phyloP scores from a whole-genome alignment of 2,329 filamentous ascomycete genomes.

The Coniochaeta hoffmannii region DNA sequence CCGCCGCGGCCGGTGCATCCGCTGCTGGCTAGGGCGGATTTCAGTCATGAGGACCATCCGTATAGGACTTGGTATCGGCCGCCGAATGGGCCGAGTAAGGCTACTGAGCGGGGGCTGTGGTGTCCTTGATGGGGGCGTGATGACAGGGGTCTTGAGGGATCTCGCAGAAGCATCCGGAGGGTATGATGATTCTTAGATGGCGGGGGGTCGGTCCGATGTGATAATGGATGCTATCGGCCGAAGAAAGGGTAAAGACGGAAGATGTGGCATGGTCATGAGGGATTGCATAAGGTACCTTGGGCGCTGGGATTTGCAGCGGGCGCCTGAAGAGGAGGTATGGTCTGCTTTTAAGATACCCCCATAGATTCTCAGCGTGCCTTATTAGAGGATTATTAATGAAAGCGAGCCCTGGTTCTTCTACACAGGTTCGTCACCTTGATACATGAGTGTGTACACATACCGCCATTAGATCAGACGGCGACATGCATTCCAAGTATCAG shows the following conservation, averaged over 20 bases:
- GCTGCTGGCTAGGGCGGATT: conserved; percentile 61
- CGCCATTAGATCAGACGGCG: no score
- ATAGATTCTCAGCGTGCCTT: background rate
- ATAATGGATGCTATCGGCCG: no score
- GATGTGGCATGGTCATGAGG: no score
- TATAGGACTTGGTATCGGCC: conserved; percentile 77
- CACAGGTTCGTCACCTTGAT: background rate
- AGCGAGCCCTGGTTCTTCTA: background rate
- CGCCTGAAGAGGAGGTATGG: background rate
- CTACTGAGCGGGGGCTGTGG: conserved; percentile 4
- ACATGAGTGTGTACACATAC: no score
- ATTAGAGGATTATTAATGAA: background rate
- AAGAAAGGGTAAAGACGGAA: no score
- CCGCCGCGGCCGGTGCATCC: conserved; percentile 53
- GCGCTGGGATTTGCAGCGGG: background rate
- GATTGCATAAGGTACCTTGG: no score
- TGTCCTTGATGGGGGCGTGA: background rate
- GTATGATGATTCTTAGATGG: no score
- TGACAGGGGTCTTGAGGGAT: background rate
- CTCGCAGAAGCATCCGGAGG: no score
- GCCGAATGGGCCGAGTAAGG: conserved; percentile 37
- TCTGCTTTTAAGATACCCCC: background rate
- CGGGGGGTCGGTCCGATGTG: no score
- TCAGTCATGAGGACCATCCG: conserved; percentile 69
- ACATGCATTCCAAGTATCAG: no score